Conservation (phyloP, 2,329 filamentous ascomycete species). For the Xylariaceae sp. region DNA sequence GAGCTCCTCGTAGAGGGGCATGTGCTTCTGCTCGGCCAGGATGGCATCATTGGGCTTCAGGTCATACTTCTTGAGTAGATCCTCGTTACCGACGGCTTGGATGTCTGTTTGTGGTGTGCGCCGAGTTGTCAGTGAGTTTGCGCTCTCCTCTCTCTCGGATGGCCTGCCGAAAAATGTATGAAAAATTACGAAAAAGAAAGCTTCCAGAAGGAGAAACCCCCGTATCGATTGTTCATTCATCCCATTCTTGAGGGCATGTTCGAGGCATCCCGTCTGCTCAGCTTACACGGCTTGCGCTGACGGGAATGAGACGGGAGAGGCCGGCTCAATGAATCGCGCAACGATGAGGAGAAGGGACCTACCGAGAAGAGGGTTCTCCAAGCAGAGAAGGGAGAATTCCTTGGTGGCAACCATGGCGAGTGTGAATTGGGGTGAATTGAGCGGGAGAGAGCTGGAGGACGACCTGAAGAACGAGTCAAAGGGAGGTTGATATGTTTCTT, state of each 20-base stretch:
- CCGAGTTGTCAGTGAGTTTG: constrained; percentile 10
- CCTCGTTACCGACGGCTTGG: constrained; percentile 76
- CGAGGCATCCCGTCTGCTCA: neutral
- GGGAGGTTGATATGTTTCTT: neutral
- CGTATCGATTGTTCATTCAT: neutral
- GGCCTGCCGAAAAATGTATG: neutral
- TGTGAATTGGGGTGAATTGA: constrained; percentile 1
- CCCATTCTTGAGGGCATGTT: neutral
- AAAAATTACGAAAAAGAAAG: neutral
- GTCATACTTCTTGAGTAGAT: constrained; percentile 83
- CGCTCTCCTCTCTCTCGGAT: neutral
- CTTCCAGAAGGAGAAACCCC: neutral
- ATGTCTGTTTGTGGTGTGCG: constrained; percentile 61
- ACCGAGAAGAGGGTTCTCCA: constrained; percentile 98
- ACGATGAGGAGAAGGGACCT: constrained; percentile 31
- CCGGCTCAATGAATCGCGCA: constrained; percentile 12
- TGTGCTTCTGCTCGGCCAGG: constrained; percentile 87
- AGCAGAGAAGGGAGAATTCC: constrained; percentile 82
- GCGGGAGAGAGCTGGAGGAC: neutral
- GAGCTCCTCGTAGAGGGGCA: constrained; percentile 86
- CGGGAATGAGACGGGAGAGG: constrained; percentile 4
- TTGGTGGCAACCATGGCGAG: constrained; percentile 65
- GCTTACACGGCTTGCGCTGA: neutral
- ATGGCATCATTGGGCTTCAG: constrained; percentile 97
- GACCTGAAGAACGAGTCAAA: neutral